Evolutionary conservation across 2,329 filamentous ascomycete genomes (phyloP).

Genomic region (Knufia fluminis): DNA sequence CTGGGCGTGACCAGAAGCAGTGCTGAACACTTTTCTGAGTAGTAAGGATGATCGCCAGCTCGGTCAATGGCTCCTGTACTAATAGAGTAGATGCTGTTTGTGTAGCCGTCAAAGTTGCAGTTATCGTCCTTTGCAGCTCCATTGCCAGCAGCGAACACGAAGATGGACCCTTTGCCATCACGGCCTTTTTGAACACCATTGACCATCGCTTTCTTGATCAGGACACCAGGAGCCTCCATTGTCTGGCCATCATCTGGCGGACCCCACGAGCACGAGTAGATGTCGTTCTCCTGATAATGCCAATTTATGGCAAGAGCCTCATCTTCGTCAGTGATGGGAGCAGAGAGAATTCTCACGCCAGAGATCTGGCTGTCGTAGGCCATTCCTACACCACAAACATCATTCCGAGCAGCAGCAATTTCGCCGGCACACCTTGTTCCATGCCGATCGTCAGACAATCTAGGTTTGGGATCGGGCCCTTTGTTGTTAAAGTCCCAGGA

Average conservation of each 20-base stretch:
- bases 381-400: constrained; percentile 91
- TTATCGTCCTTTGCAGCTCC: constrained; percentile 82
- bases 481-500: constrained; percentile 96
- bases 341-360: constrained; percentile 85
- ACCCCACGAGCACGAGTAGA: constrained; percentile 98
- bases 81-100: constrained; percentile 98
- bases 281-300: constrained; percentile 81
- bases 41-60: constrained; percentile 81
- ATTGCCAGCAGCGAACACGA: constrained; percentile 94
- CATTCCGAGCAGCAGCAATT: constrained; percentile 81
- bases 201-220: constrained; percentile 84
- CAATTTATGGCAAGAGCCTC: constrained; percentile 91
- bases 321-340: constrained; percentile 81
- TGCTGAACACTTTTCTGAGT: constrained; percentile 92
- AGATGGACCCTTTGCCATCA: constrained; percentile 74
- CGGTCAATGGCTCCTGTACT: constrained; percentile 89
- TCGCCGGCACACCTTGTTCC: constrained; percentile 93
- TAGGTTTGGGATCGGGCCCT: constrained; percentile 65
- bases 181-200: constrained; percentile 86
- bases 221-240: constrained; percentile 85
- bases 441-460: constrained; percentile 76
- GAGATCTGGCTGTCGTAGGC: constrained; percentile 87
- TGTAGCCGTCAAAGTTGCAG: constrained; percentile 99
- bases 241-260: constrained; percentile 85
- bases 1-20: constrained; percentile 95